phyloP scores from a whole-genome alignment of 306 rosid genomes.

The Gynostemma pentaphyllum region DNA sequence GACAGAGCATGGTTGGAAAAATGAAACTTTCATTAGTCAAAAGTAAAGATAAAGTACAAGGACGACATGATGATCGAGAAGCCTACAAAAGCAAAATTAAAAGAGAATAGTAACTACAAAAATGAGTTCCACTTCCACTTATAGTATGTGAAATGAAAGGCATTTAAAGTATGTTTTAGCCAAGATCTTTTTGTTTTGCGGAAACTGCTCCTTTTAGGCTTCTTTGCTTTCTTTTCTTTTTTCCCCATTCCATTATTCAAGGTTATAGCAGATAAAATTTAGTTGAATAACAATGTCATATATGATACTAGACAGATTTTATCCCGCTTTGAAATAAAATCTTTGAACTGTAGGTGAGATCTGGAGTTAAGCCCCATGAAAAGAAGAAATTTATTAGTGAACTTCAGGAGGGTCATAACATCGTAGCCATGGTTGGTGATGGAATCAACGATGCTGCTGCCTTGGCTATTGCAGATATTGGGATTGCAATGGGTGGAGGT shows the following conservation, averaged over 20 bases:
- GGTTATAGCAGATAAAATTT: neutral
- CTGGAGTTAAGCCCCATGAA: constrained; percentile 75
- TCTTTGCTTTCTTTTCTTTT: too few relatives aligned
- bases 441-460: constrained; percentile 99
- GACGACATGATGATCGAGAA: too few relatives aligned
- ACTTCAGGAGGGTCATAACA: constrained; percentile 49
- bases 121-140: too few relatives aligned
- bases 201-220: neutral
- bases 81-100: too few relatives aligned
- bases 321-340: neutral
- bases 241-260: neutral
- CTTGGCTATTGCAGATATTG: constrained; percentile 78
- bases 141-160: too few relatives aligned
- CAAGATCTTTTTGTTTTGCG: neutral
- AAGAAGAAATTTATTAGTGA: constrained; percentile 60
- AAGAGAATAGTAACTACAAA: too few relatives aligned
- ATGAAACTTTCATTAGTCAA: too few relatives aligned
- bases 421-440: constrained; percentile 97
- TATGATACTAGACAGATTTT: neutral
- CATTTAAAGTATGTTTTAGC: too few relatives aligned
- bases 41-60: too few relatives aligned
- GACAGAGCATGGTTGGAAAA: neutral
- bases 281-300: neutral
- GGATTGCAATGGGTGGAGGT: constrained; percentile 93
- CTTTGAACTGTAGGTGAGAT: constrained; percentile 48